Conservation (phyloP, 2,329 filamentous ascomycete genomes). For the Xylariaceae sp. region DNA sequence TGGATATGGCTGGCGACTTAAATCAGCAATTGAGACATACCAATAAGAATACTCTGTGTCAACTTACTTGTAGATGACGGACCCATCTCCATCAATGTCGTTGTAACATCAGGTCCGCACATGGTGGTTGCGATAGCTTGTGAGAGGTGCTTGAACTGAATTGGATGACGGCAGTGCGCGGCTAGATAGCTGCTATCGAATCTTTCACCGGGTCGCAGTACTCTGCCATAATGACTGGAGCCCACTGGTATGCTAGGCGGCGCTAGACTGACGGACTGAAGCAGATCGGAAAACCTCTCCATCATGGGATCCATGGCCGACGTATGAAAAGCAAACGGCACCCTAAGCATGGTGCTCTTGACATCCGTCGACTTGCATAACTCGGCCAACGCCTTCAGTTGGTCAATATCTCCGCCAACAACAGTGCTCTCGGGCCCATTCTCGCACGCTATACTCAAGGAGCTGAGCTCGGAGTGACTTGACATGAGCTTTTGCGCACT, state of each 20-base stretch:
- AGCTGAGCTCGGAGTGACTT: slow-evolving; percentile 3
- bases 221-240: slow-evolving; percentile 12
- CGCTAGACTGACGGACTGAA: slow-evolving; percentile 1
- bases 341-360: slow-evolving; percentile 21
- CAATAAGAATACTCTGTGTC: background rate
- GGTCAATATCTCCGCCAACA: slow-evolving; percentile 19
- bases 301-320: slow-evolving; percentile 23
- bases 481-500: slow-evolving; percentile 9
- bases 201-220: slow-evolving; percentile 1
- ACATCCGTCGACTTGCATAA: slow-evolving; percentile 12
- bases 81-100: slow-evolving; percentile 16
- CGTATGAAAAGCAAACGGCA: slow-evolving; percentile 27
- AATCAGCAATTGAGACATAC: background rate
- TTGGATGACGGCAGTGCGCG: slow-evolving; percentile 19
- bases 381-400: slow-evolving; percentile 12
- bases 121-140: slow-evolving; percentile 9
- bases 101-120: background rate
- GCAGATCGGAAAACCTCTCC: slow-evolving; percentile 7
- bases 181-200: slow-evolving; percentile 12
- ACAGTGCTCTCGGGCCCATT: slow-evolving; percentile 28
- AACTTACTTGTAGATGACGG: slow-evolving; percentile 15
- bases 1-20: background rate
- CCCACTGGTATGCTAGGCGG: slow-evolving; percentile 7
- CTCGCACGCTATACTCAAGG: slow-evolving; percentile 24
- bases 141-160: slow-evolving; percentile 16